Percentiles rank a stretch among this genome's conserved stretches.
Evolutionary conservation across 345 rosid species (phyloP).

Genomic region (Trapa incisa): DNA sequence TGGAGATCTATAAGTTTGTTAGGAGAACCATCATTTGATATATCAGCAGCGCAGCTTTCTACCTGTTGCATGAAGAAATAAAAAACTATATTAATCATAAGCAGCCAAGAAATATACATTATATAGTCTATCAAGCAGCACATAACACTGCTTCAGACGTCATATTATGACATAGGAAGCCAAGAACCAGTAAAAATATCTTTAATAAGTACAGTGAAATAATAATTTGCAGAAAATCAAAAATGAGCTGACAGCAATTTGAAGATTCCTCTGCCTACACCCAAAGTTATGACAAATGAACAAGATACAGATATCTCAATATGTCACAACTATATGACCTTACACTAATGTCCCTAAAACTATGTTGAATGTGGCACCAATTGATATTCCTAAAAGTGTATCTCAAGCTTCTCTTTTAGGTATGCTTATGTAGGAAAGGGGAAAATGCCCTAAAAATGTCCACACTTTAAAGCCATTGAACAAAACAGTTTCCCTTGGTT

Average conservation of each 20-base stretch:
- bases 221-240: not conserved
- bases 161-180: not conserved
- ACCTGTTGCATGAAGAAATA: constrained; percentile 18
- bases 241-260: not conserved
- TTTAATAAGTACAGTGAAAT: not conserved
- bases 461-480: too few relatives aligned
- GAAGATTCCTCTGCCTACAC: not conserved
- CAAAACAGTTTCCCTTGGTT: too few relatives aligned
- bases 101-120: not conserved
- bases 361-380: not conserved
- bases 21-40: constrained; percentile 22
- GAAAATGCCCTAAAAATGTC: too few relatives aligned
- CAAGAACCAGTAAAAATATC: not conserved
- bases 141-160: not conserved
- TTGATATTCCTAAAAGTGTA: not conserved
- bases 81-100: not conserved
- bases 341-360: too few relatives aligned
- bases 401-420: not conserved
- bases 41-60: constrained; percentile 17
- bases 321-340: not conserved
- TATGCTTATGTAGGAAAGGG: not conserved
- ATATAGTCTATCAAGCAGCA: not conserved
- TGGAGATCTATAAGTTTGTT: constrained; percentile 26
- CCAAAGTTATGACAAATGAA: not conserved
- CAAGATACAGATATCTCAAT: not conserved